Evolutionary conservation across 73 alveolate genomes (phyloP).

Genomic region (Stentor roeselii): DNA sequence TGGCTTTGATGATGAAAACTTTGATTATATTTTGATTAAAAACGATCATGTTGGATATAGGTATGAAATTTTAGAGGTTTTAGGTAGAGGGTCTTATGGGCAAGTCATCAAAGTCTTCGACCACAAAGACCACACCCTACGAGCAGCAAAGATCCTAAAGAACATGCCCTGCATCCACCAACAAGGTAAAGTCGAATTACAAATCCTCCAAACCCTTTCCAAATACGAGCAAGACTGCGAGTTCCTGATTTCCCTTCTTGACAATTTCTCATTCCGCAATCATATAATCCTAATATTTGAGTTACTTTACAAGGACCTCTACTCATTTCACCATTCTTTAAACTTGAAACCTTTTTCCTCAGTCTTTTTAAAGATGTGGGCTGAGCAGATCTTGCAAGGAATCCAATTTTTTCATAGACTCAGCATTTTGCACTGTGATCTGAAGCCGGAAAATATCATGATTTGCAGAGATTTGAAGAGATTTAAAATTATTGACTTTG

Average conservation of each 20-base stretch:
- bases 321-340: slow-evolving; percentile 39
- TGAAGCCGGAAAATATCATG: slow-evolving; percentile 60
- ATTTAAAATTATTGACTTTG: slow-evolving; percentile 27
- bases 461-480: slow-evolving; percentile 22
- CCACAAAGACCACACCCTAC: background rate
- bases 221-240: too few species aligned
- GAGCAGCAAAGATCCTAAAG: background rate
- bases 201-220: slow-evolving; percentile 15
- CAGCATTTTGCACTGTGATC: slow-evolving; percentile 55
- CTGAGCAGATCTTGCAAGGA: slow-evolving; percentile 43
- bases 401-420: slow-evolving; percentile 30
- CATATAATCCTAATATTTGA: slow-evolving; percentile 43
- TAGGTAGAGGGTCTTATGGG: slow-evolving; percentile 31
- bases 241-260: too few species aligned
- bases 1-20: slow-evolving; percentile 18
- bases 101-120: slow-evolving; percentile 15
- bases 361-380: slow-evolving; percentile 40
- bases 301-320: slow-evolving; percentile 42
- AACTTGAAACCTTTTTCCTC: slow-evolving; percentile 62
- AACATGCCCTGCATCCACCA: background rate
- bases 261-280: slow-evolving; percentile 44
- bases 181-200: slow-evolving; percentile 14
- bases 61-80: slow-evolving; percentile 6
- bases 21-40: background rate
- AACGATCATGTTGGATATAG: slow-evolving; percentile 28